Percentiles rank a stretch among this genome's conserved stretches.
Evolutionary conservation across 1,139 yeast species (phyloP).

Genomic region (Eremothecium cymbalariae): DNA sequence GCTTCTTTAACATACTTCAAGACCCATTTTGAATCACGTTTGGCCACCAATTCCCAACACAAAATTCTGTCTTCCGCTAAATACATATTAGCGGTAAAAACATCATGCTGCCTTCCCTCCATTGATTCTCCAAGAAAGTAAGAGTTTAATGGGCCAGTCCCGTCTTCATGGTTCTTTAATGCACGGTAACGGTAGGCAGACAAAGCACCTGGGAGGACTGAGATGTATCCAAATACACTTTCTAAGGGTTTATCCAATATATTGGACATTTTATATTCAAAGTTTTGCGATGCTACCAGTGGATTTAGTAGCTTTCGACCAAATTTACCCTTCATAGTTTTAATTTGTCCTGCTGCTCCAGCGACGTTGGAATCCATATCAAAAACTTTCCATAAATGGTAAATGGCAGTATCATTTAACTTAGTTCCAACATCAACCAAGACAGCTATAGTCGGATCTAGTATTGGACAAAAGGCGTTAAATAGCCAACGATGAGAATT

Average conservation of each 20-base stretch:
- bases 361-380: slow-evolving; percentile 94
- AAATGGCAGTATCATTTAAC: slow-evolving; percentile 75
- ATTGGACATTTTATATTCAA: slow-evolving; percentile 93
- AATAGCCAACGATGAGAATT: slow-evolving; percentile 95
- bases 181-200: slow-evolving; percentile 93
- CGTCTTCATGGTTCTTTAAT: slow-evolving; percentile 72
- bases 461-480: slow-evolving; percentile 81
- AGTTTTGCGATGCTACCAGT: slow-evolving; percentile 90
- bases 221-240: slow-evolving; percentile 84
- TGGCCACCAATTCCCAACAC: slow-evolving; percentile 96
- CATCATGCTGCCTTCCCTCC: slow-evolving; percentile 52
- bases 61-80: slow-evolving; percentile 94
- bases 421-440: slow-evolving; percentile 89
- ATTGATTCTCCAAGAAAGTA: slow-evolving; percentile 84
- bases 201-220: slow-evolving; percentile 92
- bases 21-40: slow-evolving; percentile 81
- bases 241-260: slow-evolving; percentile 93
- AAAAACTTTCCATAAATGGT: slow-evolving; percentile 93
- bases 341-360: slow-evolving; percentile 96
- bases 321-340: slow-evolving; percentile 84
- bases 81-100: slow-evolving; percentile 94
- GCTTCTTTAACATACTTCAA: slow-evolving; percentile 88
- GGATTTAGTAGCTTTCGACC: slow-evolving; percentile 80
- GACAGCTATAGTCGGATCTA: slow-evolving; percentile 82
- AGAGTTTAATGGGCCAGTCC: slow-evolving; percentile 83